phyloP scores from a whole-genome alignment of 805 yeast genomes.

The Candida andamanensis region DNA sequence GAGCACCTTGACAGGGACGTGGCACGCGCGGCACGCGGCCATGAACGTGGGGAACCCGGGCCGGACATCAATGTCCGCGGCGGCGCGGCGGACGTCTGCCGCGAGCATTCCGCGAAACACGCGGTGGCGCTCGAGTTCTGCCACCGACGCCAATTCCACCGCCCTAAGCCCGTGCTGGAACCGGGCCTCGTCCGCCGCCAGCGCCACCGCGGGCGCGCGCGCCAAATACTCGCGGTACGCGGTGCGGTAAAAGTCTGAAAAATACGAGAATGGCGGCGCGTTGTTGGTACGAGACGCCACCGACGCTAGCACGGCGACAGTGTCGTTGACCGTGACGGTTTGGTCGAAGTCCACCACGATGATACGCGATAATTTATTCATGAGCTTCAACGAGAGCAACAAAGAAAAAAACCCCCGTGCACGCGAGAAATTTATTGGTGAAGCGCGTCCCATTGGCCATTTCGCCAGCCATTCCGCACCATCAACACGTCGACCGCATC shows the following conservation, averaged over 20 bases:
- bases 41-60: constrained; percentile 36
- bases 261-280: constrained; percentile 37
- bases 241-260: constrained; percentile 35
- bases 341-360: constrained; percentile 66
- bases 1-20: constrained; percentile 39
- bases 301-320: constrained; percentile 45
- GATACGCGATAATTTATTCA: too few relatives aligned
- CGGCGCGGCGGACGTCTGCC: constrained; percentile 28
- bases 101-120: constrained; percentile 40
- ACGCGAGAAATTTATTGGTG: too few relatives aligned
- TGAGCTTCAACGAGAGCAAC: constrained; percentile 1
- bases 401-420: background rate
- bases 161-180: constrained; percentile 42
- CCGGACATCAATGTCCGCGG: constrained; percentile 30
- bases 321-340: constrained; percentile 53
- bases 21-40: constrained; percentile 10
- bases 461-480: constrained; percentile 9
- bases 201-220: constrained; percentile 11
- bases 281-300: too few relatives aligned
- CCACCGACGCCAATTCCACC: constrained; percentile 48
- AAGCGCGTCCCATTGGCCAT: constrained; percentile 9
- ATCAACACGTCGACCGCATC: constrained; percentile 6
- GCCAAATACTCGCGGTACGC: constrained; percentile 2
- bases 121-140: constrained; percentile 30
- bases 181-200: constrained; percentile 36